Evolutionary conservation across 2,329 filamentous ascomycete species (phyloP), one percentile per base, ranked within the genome.

Genomic region (Ophiostoma angusticollis): DNA sequence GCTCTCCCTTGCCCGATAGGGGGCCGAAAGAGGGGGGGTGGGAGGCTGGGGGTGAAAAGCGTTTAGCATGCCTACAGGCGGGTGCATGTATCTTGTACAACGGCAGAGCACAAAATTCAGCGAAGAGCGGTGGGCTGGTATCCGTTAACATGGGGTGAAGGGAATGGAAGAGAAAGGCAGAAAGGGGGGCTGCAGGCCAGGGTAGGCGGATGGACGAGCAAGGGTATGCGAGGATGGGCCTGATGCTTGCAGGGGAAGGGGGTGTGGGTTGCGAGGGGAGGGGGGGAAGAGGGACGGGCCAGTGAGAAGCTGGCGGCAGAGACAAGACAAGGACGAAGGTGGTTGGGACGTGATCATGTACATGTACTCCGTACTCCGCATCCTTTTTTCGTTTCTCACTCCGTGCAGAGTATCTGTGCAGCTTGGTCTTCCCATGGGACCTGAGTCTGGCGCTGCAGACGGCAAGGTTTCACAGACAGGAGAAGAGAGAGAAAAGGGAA

Each of bases 391-490:
- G 24, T 12, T 23, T 29, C 25, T 35, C 11, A 32, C 17, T 28
- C 18, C 16, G 21, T 19, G 36, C 17, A 16, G 17, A 9, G 13
- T 29, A 28, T 30, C 23, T 24, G 21, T n/a, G 33, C 38, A 30
- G 35, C 34, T 36, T n/a, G n/a, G n/a, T n/a, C n/a, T n/a, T n/a
- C n/a, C n/a, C n/a, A n/a, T n/a, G n/a, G n/a, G 39, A 31, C 14
- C 35, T 23, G 32, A 31, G 41, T 37, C 39, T 37, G 35, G 37
- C 38, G 40, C n/a, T n/a, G n/a, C 34, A 36, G 31, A 40, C 37
- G 39, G 37, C 46, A 42, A 41, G 32, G 47, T 49, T 39, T 40
- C 44, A 47, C 31, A 23, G 16, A n/a, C 23, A 40, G 41, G 39
- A 37, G 22, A 35, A 41, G n/a, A 35, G 29, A 43, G 28, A 27